Evolutionary conservation across 495 filamentous ascomycete genomes (phyloP), one percentile per base, ranked within the genome.

Genomic region (Oidiodendron maius): DNA sequence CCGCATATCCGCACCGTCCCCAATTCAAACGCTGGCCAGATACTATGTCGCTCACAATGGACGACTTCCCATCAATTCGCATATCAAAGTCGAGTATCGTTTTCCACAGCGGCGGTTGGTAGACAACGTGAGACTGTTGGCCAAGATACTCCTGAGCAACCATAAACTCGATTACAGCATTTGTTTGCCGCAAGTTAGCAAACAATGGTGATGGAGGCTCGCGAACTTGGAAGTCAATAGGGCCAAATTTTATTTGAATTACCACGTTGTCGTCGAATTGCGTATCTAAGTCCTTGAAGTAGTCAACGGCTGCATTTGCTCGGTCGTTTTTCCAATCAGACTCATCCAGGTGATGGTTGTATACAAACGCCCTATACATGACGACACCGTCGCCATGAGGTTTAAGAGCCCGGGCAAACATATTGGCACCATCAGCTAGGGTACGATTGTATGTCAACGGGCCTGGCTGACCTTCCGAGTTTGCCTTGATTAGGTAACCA

Each of bases 171-270:
- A 87, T 79, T 1, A 80, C 78, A 2, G 68, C 65, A 43, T 64
- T 71, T 1, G 83, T 86, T 21, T 80, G 63, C 36, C 56, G 59
- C 8, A 86, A 53, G 54, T 84, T 73, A n/a, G 80, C 74, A 50
- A 88, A 86, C 10, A 88, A 64, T 0, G 84, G 82, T n/a, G 81
- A 85, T 0, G 69, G 54, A 1, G 84, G 79, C 63, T 88, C 84
- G 30, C 83, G 79, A 20, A 85, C 80, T 57, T 88, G 84, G 66
- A 88, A 88, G 60, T 88, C 84, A 55, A 87, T 86, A 0, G 83
- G 82, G 0, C 84, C 84, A 50, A 78, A 83, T 64, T 88, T 88
- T 60, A 87, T 81, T 52, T 88, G 84, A 4, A 87, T 67, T 0
- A 86, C 71, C 0, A 86, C 81, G 53, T 87, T 88, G 45, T 82